Evolutionary conservation across 306 rosid species (phyloP).

Genomic region (Casuarina glauca): DNA sequence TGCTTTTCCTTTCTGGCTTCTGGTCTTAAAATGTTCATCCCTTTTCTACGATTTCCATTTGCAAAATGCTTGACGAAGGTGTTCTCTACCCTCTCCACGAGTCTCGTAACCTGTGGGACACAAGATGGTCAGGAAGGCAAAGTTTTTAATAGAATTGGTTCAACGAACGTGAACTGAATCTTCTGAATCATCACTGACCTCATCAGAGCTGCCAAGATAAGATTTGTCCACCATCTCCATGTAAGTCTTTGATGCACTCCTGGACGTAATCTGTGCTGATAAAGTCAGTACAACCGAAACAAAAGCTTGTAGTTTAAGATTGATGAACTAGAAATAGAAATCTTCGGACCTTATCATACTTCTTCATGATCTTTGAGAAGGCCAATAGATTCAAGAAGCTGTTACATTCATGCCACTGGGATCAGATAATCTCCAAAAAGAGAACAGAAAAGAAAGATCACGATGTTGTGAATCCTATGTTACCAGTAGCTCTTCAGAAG

Average conservation of each 20-base stretch:
- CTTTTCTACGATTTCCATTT: constrained; percentile 48
- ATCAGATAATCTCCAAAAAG: constrained; percentile 1
- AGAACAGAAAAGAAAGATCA: not conserved
- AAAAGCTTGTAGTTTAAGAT: constrained; percentile 5
- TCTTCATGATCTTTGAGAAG: constrained; percentile 83
- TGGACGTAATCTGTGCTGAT: constrained; percentile 42
- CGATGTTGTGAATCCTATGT: not conserved
- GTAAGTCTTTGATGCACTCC: constrained; percentile 61
- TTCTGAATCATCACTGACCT: constrained; percentile 41
- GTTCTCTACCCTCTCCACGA: constrained; percentile 67
- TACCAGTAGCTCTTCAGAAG: constrained; percentile 71
- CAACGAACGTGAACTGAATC: not conserved
- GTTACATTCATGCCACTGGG: constrained; percentile 22
- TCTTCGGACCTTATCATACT: constrained; percentile 68
- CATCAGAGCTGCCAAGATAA: constrained; percentile 51
- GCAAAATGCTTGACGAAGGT: constrained; percentile 61
- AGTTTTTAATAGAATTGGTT: not conserved
- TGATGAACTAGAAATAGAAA: constrained; percentile 8
- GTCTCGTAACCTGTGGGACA: constrained; percentile 47
- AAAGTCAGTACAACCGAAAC: constrained; percentile 6
- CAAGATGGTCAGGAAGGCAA: constrained; percentile 16
- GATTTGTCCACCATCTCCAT: constrained; percentile 72
- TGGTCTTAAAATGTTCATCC: constrained; percentile 54
- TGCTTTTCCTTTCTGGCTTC: constrained; percentile 50
- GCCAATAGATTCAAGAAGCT: constrained; percentile 76